Base-by-base conservation (phyloP, 2,329 filamentous ascomycete genomes). In the Rachicladosporium sp. region DNA sequence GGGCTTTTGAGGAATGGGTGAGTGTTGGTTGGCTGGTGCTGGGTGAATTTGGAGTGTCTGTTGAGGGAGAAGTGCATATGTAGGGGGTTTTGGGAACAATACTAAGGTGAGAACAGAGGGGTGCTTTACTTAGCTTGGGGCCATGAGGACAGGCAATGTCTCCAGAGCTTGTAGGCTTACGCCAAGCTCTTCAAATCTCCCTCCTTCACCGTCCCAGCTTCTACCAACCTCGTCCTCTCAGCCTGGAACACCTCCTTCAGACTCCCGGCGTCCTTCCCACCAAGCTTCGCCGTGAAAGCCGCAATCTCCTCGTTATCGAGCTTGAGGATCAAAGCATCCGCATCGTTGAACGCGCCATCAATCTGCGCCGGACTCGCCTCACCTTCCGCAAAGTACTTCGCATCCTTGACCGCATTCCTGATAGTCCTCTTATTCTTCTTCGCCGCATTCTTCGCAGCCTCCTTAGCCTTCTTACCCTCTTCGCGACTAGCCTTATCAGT, bases 371-470 rank as follows among this genome's bases (percentile, higher is more conserved):
- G 74, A 19, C 80, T 68, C 44, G 88, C 82, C 40, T 79, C 82
- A 33, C 73, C 67, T 29, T 59, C 68, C 12, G 69, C 69, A 63
- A 98, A 95, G 78, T 98, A 98, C 73, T 95, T 95, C 56, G 84
- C 88, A 51, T 98, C 91, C 74, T 98, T 98, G 66, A 89, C 83
- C 49, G 84, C 87, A 46, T 78, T 80, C 65, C 93, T 87, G 54
- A 98, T 79, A 35, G 96, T 82, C 71, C 91, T 86, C 77, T 95
- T 95, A 77, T 98, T 98, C 83, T 98, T 98, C 82, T 98, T 98
- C 56, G 91, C 82, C 10, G 91, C 91, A 58, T 87, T 95, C 79
- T 98, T 98, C 43, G 91, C 91, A 2, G 89, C 89, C 67, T 98
- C 91, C 73, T 96, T 98, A 45, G 83, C 81, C 76, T 98, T 98